phyloP scores from a whole-genome alignment of 2,329 filamentous ascomycete species.

The Didymella pomorum region DNA sequence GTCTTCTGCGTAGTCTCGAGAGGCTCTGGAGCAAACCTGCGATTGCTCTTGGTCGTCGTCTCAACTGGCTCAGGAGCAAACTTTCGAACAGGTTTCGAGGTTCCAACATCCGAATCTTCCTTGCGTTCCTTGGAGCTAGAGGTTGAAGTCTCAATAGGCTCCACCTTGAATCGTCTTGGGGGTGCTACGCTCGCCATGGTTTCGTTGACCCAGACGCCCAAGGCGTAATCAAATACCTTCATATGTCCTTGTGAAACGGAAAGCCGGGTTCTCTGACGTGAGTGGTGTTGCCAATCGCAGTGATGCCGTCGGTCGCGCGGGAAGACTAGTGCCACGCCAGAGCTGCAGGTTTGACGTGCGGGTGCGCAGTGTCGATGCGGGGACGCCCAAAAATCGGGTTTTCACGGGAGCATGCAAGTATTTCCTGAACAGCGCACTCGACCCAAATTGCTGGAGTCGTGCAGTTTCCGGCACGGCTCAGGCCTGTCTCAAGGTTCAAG shows the following conservation, averaged over 20 bases:
- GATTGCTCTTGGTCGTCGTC: slow-evolving; percentile 64
- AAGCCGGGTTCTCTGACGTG: slow-evolving; percentile 25
- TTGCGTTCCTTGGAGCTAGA: slow-evolving; percentile 66
- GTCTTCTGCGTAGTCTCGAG: slow-evolving; percentile 71
- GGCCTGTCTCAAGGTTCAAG: background rate
- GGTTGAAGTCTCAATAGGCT: slow-evolving; percentile 47
- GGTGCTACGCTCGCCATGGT: slow-evolving; percentile 45
- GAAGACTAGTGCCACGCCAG: slow-evolving; percentile 31
- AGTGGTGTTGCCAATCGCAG: slow-evolving; percentile 24
- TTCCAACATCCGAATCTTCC: slow-evolving; percentile 62
- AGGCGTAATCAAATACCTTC: slow-evolving; percentile 12
- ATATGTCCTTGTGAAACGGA: slow-evolving; percentile 12
- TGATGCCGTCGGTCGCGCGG: slow-evolving; percentile 28
- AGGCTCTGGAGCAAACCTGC: slow-evolving; percentile 72
- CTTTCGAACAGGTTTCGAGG: slow-evolving; percentile 51
- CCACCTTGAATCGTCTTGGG: slow-evolving; percentile 49
- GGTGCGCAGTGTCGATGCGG: slow-evolving; percentile 36
- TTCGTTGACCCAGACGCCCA: slow-evolving; percentile 9
- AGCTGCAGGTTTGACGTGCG: slow-evolving; percentile 27
- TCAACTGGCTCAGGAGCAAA: slow-evolving; percentile 77
- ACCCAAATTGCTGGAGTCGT: background rate
- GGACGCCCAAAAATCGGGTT: slow-evolving; percentile 31
- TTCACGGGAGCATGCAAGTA: slow-evolving; percentile 31
- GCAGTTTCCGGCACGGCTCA: background rate
- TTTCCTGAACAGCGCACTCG: slow-evolving; percentile 10